These are phyloP conservation scores for Citrus sp. DNA, from an alignment of 345 rosid genomes.

Conservation along the genomic window DNA sequence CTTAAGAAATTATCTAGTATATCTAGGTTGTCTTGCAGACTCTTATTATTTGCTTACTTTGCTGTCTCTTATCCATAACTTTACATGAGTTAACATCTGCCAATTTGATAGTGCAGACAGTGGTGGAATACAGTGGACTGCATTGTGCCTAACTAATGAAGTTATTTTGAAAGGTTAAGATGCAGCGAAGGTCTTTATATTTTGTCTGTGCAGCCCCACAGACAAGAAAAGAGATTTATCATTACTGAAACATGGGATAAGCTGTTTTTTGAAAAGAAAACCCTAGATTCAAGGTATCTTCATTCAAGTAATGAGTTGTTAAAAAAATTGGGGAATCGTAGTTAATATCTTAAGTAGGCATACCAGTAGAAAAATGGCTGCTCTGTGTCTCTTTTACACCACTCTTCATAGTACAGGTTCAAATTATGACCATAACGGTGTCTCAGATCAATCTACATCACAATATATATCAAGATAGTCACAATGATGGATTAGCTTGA, in stretches of 20 bases:
- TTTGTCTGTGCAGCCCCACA: background rate
- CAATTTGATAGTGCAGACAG: background rate
- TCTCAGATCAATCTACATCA: slow-evolving; percentile 31
- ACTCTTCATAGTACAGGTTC: slow-evolving; percentile 30
- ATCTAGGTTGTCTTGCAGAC: background rate
- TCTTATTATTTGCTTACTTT: background rate
- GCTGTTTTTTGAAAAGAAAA: background rate
- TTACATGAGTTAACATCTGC: background rate
- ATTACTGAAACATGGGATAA: background rate
- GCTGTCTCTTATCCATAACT: background rate
- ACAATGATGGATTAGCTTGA: background rate
- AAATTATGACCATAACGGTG: slow-evolving; percentile 38
- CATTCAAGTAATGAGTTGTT: background rate
- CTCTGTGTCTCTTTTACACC: slow-evolving; percentile 25
- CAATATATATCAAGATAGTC: background rate
- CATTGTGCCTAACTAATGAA: no score
- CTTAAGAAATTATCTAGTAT: background rate
- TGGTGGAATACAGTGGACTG: background rate
- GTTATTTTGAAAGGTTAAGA: background rate
- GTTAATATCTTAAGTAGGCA: background rate
- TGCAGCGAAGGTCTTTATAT: background rate
- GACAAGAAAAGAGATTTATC: background rate
- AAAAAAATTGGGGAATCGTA: background rate
- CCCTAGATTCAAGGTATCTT: background rate
- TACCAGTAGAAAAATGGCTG: slow-evolving; percentile 44